phyloP scores from a whole-genome alignment of 345 rosid genomes.

The Eucalyptus grandis region DNA sequence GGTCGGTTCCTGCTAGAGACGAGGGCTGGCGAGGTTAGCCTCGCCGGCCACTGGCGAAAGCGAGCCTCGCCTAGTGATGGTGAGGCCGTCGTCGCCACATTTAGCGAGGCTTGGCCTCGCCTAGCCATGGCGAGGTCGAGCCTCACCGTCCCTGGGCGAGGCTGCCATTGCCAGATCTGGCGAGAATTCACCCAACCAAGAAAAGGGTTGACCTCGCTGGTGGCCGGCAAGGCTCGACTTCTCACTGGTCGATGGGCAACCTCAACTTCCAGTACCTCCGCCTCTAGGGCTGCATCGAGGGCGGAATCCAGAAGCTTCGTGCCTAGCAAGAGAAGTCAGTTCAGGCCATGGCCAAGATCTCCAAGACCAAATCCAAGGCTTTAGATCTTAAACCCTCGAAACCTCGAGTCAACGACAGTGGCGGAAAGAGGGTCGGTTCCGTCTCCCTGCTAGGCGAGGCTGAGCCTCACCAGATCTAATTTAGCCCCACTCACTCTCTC shows the following conservation, averaged over 20 bases:
- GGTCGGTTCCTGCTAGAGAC: too few relatives aligned
- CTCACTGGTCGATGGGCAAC: slow-evolving; percentile 92
- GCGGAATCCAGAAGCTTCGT: slow-evolving; percentile 38
- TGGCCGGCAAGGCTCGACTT: slow-evolving; percentile 59
- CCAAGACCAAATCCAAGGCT: background rate
- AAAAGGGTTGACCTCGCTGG: too few relatives aligned
- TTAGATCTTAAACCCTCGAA: too few relatives aligned
- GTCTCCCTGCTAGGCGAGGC: slow-evolving; percentile 27
- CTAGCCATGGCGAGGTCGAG: accelerated
- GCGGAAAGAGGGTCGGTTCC: slow-evolving; percentile 6
- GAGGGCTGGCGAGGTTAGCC: too few relatives aligned
- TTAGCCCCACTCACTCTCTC: background rate
- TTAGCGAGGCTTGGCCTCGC: too few relatives aligned
- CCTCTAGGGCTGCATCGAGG: slow-evolving; percentile 80
- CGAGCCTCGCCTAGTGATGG: accelerated
- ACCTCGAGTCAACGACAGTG: background rate
- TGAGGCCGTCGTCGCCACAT: accelerated
- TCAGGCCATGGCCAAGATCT: background rate
- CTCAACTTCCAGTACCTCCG: slow-evolving; percentile 69
- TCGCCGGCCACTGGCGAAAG: too few relatives aligned
- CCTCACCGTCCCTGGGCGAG: too few relatives aligned
- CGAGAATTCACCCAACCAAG: too few relatives aligned
- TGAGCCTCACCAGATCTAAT: accelerated
- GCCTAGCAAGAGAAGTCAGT: slow-evolving; percentile 21
- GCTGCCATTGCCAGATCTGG: too few relatives aligned